Percentiles rank a stretch among this genome's conserved stretches.
phyloP scores from a whole-genome alignment of 257 asterid genomes.

The Solanum pinnatisectum region DNA sequence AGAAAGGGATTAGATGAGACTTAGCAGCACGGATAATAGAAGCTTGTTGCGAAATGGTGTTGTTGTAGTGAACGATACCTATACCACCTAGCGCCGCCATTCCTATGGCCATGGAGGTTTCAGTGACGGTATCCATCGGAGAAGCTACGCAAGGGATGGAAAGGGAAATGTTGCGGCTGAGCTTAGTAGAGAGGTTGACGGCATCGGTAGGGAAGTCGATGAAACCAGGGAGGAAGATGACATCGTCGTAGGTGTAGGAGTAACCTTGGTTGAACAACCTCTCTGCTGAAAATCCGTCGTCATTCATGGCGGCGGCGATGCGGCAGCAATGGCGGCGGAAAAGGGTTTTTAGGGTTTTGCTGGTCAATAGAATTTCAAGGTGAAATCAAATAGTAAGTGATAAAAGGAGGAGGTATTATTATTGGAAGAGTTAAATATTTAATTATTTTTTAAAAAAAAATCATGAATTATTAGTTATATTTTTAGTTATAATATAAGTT shows the following conservation, averaged over 20 bases:
- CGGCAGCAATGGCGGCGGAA: neutral
- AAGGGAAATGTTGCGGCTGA: slow-evolving; percentile 47
- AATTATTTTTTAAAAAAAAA: no score
- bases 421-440: neutral
- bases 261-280: slow-evolving; percentile 69
- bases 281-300: slow-evolving; percentile 67
- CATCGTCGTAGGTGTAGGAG: slow-evolving; percentile 92
- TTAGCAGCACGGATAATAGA: slow-evolving; percentile 55
- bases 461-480: neutral
- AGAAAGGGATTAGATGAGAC: slow-evolving; percentile 57
- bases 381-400: neutral
- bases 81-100: slow-evolving; percentile 86
- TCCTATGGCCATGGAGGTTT: slow-evolving; percentile 78
- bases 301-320: neutral
- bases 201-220: slow-evolving; percentile 84
- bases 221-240: slow-evolving; percentile 84
- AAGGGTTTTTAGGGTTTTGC: neutral
- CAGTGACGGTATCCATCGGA: slow-evolving; percentile 94
- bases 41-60: slow-evolving; percentile 41
- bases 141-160: slow-evolving; percentile 87
- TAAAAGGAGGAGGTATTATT: neutral
- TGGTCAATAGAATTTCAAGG: neutral
- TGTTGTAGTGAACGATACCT: slow-evolving; percentile 67
- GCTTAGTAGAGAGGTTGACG: slow-evolving; percentile 63
- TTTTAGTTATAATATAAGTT: neutral